Conservation (phyloP, 345 rosid species). For the Salix exigua region DNA sequence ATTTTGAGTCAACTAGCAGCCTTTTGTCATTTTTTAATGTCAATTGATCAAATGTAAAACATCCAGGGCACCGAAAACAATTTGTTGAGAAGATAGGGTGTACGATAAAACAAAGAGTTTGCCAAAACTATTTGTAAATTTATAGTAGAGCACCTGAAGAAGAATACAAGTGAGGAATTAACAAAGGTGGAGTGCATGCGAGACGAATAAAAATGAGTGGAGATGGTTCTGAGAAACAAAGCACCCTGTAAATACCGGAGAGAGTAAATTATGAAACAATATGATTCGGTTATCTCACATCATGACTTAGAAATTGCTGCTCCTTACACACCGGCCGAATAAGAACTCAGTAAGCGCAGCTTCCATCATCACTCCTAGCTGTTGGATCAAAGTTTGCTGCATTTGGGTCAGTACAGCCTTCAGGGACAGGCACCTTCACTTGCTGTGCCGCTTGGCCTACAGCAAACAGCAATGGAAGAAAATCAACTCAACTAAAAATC, state of each 20-base stretch:
- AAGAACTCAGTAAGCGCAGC: constrained; percentile 47
- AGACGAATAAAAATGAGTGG: not conserved
- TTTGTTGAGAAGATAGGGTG: no score
- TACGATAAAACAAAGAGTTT: not conserved
- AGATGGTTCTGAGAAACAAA: not conserved
- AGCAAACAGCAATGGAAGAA: not conserved
- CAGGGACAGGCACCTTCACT: constrained; percentile 62
- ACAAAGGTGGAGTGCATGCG: not conserved
- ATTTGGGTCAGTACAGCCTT: constrained; percentile 72
- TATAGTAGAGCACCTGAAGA: not conserved
- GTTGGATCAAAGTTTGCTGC: constrained; percentile 84
- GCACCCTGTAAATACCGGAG: not conserved
- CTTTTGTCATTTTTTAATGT: no score
- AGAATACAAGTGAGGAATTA: no score
- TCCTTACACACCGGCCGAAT: constrained; percentile 10
- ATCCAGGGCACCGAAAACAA: no score
- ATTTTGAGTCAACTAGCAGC: no score
- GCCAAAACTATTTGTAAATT: not conserved
- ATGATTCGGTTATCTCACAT: constrained; percentile 1
- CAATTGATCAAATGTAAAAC: no score
- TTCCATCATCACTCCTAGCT: constrained; percentile 94
- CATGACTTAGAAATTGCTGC: not conserved
- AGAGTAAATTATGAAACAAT: not conserved
- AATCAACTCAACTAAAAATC: not conserved
- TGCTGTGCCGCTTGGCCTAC: constrained; percentile 91